A percentile compares a stretch with the other conserved stretches of the same genome.
Conservation (phyloP, 345 rosid species). For the Citrus unshiu region DNA sequence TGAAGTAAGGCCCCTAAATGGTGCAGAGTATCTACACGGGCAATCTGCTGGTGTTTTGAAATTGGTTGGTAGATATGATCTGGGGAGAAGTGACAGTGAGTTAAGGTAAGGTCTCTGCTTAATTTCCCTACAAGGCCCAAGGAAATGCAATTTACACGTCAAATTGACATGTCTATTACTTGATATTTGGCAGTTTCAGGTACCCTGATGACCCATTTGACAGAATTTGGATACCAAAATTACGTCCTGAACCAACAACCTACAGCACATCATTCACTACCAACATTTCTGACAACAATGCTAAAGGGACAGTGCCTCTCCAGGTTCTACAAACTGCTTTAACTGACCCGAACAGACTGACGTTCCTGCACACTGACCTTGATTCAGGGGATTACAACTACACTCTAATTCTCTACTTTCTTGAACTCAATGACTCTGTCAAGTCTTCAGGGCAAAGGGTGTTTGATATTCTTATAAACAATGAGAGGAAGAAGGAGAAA, state of each 20-base stretch:
- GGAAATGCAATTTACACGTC: neutral
- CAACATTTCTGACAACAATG: neutral
- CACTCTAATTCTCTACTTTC: constrained; percentile 58
- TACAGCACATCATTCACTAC: neutral
- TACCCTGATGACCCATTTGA: constrained; percentile 48
- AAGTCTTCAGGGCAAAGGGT: constrained; percentile 39
- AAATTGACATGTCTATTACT: neutral
- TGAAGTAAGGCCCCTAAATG: constrained; percentile 47
- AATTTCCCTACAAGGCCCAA: neutral
- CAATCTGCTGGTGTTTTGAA: constrained; percentile 32
- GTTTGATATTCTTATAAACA: constrained; percentile 47
- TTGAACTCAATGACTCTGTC: constrained; percentile 38
- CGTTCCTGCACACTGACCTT: constrained; percentile 31
- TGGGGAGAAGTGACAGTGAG: constrained; percentile 27
- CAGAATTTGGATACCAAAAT: constrained; percentile 51
- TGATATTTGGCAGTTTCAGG: constrained; percentile 33
- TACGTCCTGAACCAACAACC: constrained; percentile 11
- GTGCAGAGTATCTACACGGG: constrained; percentile 29
- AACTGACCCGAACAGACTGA: constrained; percentile 25
- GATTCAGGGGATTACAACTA: constrained; percentile 31
- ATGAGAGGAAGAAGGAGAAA: constrained; percentile 13
- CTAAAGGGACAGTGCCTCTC: constrained; percentile 32
- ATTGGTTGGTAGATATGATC: constrained; percentile 39
- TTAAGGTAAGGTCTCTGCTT: constrained; percentile 37
- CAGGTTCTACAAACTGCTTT: constrained; percentile 49